Base-by-base conservation (phyloP, 2,329 filamentous ascomycete species). In the Scedosporium aurantiacum region DNA sequence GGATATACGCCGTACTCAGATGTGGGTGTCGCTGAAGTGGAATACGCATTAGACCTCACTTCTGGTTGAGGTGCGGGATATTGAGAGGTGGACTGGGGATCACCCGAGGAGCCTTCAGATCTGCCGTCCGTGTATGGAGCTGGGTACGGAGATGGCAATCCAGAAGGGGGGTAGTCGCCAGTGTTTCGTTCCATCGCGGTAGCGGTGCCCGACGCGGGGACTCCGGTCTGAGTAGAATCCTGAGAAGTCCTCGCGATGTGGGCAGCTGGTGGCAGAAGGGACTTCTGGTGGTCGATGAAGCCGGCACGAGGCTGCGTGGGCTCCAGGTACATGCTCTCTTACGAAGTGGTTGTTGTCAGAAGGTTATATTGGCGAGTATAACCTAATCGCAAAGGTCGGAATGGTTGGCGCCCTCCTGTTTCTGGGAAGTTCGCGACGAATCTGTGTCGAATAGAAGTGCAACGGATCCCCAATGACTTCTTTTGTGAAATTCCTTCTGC, bases 61-160 rank as follows among this genome's bases (percentile, higher is more conserved):
- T 96, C 91, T 79, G 89, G 87, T 73, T 89, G 88, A 71, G 86
- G 85, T 69, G 89, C 82, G 78, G 52, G 41, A 52, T 95, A 96
- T 77, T 93, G 89, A 78, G 89, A 89, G 88, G 89, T 88, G 89
- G 91, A 90, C 78, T 88, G 82, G 82, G 90, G 90, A 88, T 96
- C 92, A 94, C 89, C 85, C 78, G 82, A 78, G 75, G 87, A 84
- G 75, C 82, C 86, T 88, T 95, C 90, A 91, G 91, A 92, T 81
- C 87, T 83, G 77, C 83, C 78, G 80, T 84, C 80, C 79, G 78
- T 82, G 76, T 81, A 81, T 75, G 80, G 81, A 78, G 79, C 82
- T 73, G 83, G 81, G 78, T 85, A 86, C 77, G 84, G 83, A 81
- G 84, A 84, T 75, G 81, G 86, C 88, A 90, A 90, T 91, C 88